phyloP scores from a whole-genome alignment of 108 stramenopile genomes.

The Pseudonitzschia pungens region DNA sequence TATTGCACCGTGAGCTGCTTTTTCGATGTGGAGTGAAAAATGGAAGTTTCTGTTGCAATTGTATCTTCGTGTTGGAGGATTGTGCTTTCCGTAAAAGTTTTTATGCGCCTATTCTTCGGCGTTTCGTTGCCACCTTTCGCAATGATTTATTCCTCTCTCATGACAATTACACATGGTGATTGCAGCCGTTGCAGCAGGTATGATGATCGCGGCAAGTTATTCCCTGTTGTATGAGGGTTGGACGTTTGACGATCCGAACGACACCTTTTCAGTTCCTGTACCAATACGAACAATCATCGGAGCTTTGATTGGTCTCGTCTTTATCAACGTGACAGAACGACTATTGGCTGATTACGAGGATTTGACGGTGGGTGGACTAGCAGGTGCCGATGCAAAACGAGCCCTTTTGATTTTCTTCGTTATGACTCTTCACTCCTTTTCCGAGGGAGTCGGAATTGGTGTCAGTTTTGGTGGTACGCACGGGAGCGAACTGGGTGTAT shows the following conservation, averaged over 20 bases:
- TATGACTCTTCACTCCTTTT: conserved; percentile 97
- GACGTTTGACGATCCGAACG: conserved; percentile 66
- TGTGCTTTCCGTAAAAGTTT: neutral
- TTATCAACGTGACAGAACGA: conserved; percentile 80
- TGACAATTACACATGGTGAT: neutral
- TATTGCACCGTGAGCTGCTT: neutral
- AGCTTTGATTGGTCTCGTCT: conserved; percentile 66
- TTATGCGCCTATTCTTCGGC: neutral
- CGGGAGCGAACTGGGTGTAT: conserved; percentile 89
- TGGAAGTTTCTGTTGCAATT: no score
- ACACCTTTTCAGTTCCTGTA: conserved; percentile 50
- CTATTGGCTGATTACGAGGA: conserved; percentile 90
- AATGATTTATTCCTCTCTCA: neutral
- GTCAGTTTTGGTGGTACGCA: conserved; percentile 89
- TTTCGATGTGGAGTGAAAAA: no score
- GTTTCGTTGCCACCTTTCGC: neutral
- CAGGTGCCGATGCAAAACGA: conserved; percentile 86
- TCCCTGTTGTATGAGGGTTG: conserved; percentile 87
- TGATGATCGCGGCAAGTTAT: conserved; percentile 96
- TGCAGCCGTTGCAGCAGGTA: conserved; percentile 93
- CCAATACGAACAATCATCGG: conserved; percentile 65
- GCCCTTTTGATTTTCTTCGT: conserved; percentile 95
- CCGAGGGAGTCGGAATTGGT: conserved; percentile 97
- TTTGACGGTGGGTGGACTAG: conserved; percentile 80
- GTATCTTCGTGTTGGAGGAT: neutral